phyloP scores from a whole-genome alignment of 2,329 filamentous ascomycete species.

The Pestalotiopsis sp. region DNA sequence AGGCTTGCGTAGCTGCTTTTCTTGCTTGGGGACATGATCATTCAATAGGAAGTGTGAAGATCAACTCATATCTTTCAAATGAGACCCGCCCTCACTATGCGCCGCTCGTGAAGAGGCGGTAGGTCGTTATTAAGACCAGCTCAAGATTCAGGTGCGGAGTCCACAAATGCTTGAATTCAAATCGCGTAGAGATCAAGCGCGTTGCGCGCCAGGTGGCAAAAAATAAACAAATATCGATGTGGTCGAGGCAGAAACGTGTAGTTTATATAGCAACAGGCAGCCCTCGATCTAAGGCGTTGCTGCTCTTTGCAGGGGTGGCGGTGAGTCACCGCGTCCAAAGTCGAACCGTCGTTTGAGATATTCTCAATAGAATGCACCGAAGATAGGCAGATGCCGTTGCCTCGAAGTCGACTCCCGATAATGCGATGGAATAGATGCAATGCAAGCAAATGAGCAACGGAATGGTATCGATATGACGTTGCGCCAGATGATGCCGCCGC shows the following conservation, averaged over 20 bases:
- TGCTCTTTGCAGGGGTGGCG: background rate
- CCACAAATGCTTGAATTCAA: background rate
- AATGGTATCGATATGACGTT: constrained; percentile 3
- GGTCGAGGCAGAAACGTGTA: constrained; percentile 7
- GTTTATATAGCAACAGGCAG: constrained; percentile 9
- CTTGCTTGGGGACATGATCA: constrained; percentile 19
- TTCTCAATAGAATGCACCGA: background rate
- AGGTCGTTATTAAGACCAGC: background rate
- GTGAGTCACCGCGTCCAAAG: constrained; percentile 10
- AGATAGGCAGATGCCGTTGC: constrained; percentile 11
- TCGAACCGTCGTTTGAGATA: background rate
- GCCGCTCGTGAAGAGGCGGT: background rate
- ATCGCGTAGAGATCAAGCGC: constrained; percentile 14
- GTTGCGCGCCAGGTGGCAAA: constrained; percentile 14
- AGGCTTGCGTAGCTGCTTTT: constrained; percentile 26
- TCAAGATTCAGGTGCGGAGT: background rate
- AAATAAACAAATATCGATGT: background rate
- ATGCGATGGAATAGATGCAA: constrained; percentile 3
- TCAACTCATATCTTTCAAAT: background rate
- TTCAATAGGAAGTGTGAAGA: background rate
- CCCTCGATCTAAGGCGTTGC: constrained; percentile 7
- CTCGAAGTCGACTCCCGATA: background rate
- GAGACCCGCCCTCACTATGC: background rate
- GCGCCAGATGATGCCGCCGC: constrained; percentile 2
- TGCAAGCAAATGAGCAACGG: background rate